These are phyloP conservation scores for Fusarium begoniae DNA, from an alignment of 2,329 filamentous ascomycete genomes.

Conservation along the genomic window DNA sequence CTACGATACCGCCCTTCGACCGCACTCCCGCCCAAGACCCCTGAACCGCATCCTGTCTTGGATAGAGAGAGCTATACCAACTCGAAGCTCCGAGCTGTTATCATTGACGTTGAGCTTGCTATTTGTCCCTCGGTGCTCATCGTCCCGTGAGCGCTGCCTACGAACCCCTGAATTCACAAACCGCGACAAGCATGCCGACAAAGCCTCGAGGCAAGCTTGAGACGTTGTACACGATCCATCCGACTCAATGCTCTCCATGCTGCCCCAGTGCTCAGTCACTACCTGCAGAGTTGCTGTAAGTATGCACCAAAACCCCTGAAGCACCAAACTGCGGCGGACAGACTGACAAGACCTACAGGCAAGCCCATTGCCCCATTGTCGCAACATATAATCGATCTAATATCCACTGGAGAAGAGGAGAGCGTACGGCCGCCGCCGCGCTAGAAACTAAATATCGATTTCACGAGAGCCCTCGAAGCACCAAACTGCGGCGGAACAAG, in stretches of 20 bases:
- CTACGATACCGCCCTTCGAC: neutral
- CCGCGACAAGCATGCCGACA: neutral
- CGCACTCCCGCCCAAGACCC: neutral
- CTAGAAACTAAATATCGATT: neutral
- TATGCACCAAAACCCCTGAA: neutral
- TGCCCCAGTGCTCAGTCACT: neutral
- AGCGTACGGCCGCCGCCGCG: neutral
- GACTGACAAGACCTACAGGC: neutral
- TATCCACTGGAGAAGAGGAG: neutral
- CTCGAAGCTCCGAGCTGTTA: neutral
- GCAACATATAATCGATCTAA: neutral
- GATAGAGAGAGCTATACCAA: neutral
- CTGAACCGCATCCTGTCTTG: too few species aligned
- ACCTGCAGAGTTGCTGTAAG: neutral
- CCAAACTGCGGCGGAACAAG: neutral
- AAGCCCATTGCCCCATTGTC: neutral
- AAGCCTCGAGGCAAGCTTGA: neutral
- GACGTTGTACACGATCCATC: neutral
- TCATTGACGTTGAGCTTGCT: neutral
- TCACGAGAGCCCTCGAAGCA: neutral
- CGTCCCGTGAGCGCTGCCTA: neutral
- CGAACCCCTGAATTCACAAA: neutral
- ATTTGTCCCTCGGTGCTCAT: neutral
- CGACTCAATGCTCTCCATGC: too few species aligned
- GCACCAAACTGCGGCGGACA: neutral